phyloP scores from a whole-genome alignment of 192 early-diverging fungal genomes.

The Pilobolus umbonatus region DNA sequence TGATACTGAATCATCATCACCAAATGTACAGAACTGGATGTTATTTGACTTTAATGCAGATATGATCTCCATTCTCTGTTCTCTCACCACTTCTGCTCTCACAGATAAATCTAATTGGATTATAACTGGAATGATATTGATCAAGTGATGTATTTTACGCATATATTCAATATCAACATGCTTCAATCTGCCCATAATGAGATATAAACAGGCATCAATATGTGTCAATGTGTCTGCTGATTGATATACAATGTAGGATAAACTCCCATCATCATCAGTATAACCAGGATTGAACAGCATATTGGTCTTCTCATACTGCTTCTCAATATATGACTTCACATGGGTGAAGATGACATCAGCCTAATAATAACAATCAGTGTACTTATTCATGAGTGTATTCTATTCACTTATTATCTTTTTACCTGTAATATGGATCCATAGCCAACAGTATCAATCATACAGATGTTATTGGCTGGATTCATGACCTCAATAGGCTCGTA shows the following conservation, averaged over 20 bases:
- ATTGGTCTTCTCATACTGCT: conserved; percentile 28
- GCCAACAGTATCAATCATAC: conserved; percentile 31
- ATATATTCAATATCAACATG: conserved; percentile 74
- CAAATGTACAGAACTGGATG: conserved; percentile 58
- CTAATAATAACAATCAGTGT: no score
- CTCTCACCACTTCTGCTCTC: conserved; percentile 41
- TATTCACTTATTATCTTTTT: no score
- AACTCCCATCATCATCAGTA: neutral
- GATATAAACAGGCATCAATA: conserved; percentile 47
- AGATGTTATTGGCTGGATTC: conserved; percentile 18
- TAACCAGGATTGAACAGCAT: conserved; percentile 16
- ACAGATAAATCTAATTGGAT: conserved; percentile 56
- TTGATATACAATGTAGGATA: conserved; percentile 9
- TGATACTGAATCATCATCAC: conserved; percentile 39
- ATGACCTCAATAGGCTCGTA: neutral
- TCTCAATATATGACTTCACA: conserved; percentile 24
- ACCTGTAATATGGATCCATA: conserved; percentile 32
- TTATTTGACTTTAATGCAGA: conserved; percentile 44
- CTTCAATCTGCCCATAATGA: conserved; percentile 54
- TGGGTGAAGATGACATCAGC: conserved; percentile 21
- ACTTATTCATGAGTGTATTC: no score
- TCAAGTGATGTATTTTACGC: conserved; percentile 46
- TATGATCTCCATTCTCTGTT: conserved; percentile 49
- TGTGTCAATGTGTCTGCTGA: conserved; percentile 20
- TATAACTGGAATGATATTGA: conserved; percentile 64